These are phyloP conservation scores for Avena atlantica DNA, from an alignment of 176 grass and related monocot genomes.

Conservation along the genomic window DNA sequence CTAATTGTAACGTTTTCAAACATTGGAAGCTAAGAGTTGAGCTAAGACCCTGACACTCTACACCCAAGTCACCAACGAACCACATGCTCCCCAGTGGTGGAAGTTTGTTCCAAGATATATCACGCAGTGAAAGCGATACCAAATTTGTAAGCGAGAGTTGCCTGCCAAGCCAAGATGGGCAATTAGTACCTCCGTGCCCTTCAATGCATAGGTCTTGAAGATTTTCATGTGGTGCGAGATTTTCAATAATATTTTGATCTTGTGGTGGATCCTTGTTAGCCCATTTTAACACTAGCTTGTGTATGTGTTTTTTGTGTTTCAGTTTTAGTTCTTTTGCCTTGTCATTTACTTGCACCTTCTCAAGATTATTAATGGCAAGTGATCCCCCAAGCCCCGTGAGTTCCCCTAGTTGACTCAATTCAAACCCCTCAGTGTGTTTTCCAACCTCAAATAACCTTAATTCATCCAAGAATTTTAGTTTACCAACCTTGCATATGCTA, in stretches of 20 bases:
- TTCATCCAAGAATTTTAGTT: neutral
- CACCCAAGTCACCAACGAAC: no score
- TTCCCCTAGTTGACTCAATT: neutral
- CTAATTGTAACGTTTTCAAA: neutral
- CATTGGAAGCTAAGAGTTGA: neutral
- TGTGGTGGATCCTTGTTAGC: no score
- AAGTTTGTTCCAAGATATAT: neutral
- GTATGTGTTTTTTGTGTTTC: neutral
- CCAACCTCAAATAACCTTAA: neutral
- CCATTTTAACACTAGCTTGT: no score
- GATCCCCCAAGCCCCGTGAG: neutral
- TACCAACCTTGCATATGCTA: no score
- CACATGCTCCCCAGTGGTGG: neutral
- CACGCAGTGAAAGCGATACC: neutral
- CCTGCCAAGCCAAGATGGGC: neutral
- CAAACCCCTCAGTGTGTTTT: neutral
- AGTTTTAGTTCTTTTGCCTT: neutral
- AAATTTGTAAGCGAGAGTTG: neutral
- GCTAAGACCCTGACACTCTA: neutral
- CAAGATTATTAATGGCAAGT: neutral
- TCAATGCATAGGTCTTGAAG: neutral
- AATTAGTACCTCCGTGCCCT: neutral
- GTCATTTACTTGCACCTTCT: neutral
- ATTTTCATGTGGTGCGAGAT: neutral
- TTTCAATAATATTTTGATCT: constrained; percentile 7